Conservation (phyloP, 148 eudicot species). For the Oxyria digyna region DNA sequence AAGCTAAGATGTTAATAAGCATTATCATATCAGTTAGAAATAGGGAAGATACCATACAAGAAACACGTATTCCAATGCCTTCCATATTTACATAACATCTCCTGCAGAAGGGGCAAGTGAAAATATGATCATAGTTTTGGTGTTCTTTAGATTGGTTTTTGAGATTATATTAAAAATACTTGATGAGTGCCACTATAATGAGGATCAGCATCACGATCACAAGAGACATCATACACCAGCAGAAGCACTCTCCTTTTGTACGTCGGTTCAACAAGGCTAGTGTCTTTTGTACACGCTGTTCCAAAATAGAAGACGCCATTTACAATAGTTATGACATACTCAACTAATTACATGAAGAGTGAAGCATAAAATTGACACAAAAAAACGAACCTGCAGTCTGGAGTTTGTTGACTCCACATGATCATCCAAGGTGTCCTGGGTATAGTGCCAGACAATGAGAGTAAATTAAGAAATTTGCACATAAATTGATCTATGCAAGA, state of each 20-base stretch:
- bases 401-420: conserved; percentile 31
- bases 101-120: not conserved
- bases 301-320: not conserved
- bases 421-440: conserved; percentile 34
- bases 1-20: too few species aligned
- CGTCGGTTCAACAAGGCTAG: conserved; percentile 63
- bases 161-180: conserved; percentile 35
- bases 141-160: not conserved
- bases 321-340: not conserved
- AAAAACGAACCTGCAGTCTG: conserved; percentile 24
- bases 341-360: not conserved
- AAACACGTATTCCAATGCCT: not conserved
- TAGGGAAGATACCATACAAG: too few species aligned
- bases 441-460: not conserved
- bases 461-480: not conserved
- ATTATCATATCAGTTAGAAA: too few species aligned
- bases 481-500: not conserved
- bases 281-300: conserved; percentile 74
- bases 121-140: not conserved
- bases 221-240: conserved; percentile 42
- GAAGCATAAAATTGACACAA: not conserved
- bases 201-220: conserved; percentile 44
- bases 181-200: conserved; percentile 44
- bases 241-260: conserved; percentile 75
- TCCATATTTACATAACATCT: not conserved